These are phyloP conservation scores for Byssothecium circinans DNA, from an alignment of 2,329 filamentous ascomycete genomes.

Conservation along the genomic window DNA sequence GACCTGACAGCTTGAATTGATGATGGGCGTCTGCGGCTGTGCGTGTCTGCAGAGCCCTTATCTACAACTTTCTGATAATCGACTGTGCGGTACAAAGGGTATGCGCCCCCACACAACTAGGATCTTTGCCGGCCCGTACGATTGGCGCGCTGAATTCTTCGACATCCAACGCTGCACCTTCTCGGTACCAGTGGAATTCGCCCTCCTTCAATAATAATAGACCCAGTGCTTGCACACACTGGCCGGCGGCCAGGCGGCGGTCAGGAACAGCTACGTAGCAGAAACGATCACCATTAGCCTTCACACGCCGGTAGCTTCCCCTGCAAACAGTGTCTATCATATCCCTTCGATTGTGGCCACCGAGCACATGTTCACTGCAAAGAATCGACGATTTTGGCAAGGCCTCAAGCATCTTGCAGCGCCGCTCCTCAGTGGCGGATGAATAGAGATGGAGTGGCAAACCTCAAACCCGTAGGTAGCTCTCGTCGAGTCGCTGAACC, in stretches of 20 bases:
- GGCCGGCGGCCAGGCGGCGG: constrained; percentile 28
- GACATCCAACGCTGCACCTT: constrained; percentile 1
- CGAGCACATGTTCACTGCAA: constrained; percentile 9
- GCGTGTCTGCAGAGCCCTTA: neutral
- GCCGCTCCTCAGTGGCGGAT: constrained; percentile 1
- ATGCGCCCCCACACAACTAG: constrained; percentile 6
- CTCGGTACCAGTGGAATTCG: neutral
- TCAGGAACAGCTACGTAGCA: constrained; percentile 22
- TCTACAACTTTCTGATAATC: constrained; percentile 3
- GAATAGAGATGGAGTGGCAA: no score
- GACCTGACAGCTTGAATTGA: constrained; percentile 6
- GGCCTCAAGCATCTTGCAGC: constrained; percentile 6
- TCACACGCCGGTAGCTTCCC: constrained; percentile 17
- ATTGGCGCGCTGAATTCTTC: constrained; percentile 5
- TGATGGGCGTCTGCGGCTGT: neutral
- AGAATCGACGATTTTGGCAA: constrained; percentile 8
- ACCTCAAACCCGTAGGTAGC: no score
- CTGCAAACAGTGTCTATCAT: constrained; percentile 7
- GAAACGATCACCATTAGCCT: constrained; percentile 5
- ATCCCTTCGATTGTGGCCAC: neutral
- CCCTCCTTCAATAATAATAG: no score
- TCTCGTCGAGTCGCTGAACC: no score
- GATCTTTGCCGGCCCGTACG: constrained; percentile 1
- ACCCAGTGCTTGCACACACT: neutral
- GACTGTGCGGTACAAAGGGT: neutral